These are phyloP conservation scores for Setaria italica DNA, from an alignment of 202 grass and related monocot species.

Conservation along the genomic window DNA sequence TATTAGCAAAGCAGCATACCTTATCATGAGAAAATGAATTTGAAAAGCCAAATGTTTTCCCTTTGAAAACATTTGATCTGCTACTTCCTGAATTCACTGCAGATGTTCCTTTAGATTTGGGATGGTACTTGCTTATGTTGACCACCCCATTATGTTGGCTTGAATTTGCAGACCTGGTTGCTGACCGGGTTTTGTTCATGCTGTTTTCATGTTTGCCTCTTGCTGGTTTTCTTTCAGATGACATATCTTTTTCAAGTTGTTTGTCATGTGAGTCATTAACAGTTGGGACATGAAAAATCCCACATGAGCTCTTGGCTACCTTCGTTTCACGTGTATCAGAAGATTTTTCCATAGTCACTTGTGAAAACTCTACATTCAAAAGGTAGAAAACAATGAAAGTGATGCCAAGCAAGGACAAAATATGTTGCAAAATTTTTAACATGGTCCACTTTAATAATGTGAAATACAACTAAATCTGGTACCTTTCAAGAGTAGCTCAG, in stretches of 20 bases:
- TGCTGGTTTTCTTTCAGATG: slow-evolving; percentile 64
- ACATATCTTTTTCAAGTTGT: slow-evolving; percentile 51
- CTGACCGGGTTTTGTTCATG: slow-evolving; percentile 23
- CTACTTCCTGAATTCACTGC: slow-evolving; percentile 47
- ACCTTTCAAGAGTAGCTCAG: slow-evolving; percentile 83
- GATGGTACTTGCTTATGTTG: slow-evolving; percentile 31
- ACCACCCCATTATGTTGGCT: slow-evolving; percentile 46
- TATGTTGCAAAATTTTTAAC: neutral
- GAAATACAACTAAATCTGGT: slow-evolving; percentile 42
- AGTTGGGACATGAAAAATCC: slow-evolving; percentile 54
- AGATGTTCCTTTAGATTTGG: slow-evolving; percentile 39
- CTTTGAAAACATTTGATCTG: slow-evolving; percentile 72
- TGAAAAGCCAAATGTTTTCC: slow-evolving; percentile 87
- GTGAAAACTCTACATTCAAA: slow-evolving; percentile 57
- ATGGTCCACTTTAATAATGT: slow-evolving; percentile 31
- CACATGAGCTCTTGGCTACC: slow-evolving; percentile 54
- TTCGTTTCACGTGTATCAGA: slow-evolving; percentile 57
- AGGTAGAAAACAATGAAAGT: slow-evolving; percentile 29
- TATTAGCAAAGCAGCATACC: slow-evolving; percentile 49
- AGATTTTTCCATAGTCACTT: slow-evolving; percentile 53
- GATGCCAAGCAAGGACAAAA: slow-evolving; percentile 32
- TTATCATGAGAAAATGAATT: slow-evolving; percentile 76
- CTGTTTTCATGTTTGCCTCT: slow-evolving; percentile 50
- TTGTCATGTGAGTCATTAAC: slow-evolving; percentile 59
- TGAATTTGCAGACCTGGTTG: slow-evolving; percentile 60